Evolutionary conservation across 495 filamentous ascomycete genomes (phyloP).

Genomic region (Penicillium alfredii): DNA sequence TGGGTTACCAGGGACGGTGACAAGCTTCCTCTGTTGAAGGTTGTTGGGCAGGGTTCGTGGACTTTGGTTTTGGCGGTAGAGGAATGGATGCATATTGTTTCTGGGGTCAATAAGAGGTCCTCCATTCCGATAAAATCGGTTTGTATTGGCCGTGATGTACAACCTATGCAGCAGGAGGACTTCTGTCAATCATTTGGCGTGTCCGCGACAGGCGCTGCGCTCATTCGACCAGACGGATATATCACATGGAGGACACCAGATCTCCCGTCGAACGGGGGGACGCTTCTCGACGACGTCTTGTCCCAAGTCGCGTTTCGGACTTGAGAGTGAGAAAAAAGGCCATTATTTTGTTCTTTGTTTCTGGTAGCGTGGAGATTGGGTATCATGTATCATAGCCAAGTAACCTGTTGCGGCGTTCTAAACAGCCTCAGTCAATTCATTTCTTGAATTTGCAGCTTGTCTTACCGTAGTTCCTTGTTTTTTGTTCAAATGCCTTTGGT

Average conservation of each 20-base stretch:
- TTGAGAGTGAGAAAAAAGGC: too few species aligned
- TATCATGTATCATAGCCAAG: too few species aligned
- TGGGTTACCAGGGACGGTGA: constrained; percentile 12
- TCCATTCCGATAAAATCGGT: constrained; percentile 5
- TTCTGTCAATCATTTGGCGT: constrained; percentile 13
- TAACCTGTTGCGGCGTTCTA: too few species aligned
- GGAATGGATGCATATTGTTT: constrained; percentile 9
- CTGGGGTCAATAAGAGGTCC: constrained; percentile 1
- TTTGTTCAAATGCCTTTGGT: too few species aligned
- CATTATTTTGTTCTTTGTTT: too few species aligned
- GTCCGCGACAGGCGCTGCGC: constrained; percentile 14
- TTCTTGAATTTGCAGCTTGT: not conserved
- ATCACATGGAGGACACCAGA: constrained; percentile 21
- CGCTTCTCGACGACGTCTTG: constrained; percentile 3
- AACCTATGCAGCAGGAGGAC: constrained; percentile 1
- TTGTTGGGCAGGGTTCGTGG: constrained; percentile 13
- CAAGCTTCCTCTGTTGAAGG: constrained; percentile 13
- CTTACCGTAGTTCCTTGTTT: too few species aligned
- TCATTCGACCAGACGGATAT: constrained; percentile 28
- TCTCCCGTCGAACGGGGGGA: constrained; percentile 1
- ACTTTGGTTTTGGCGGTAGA: constrained; percentile 11
- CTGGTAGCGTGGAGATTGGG: too few species aligned
- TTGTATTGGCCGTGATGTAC: constrained; percentile 10
- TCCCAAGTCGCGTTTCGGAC: constrained; percentile 3
- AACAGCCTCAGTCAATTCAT: too few species aligned